Percentiles rank a stretch among this genome's conserved stretches.
Evolutionary conservation across 2,329 filamentous ascomycete genomes (phyloP).

Genomic region (Alternaria metachromatica): DNA sequence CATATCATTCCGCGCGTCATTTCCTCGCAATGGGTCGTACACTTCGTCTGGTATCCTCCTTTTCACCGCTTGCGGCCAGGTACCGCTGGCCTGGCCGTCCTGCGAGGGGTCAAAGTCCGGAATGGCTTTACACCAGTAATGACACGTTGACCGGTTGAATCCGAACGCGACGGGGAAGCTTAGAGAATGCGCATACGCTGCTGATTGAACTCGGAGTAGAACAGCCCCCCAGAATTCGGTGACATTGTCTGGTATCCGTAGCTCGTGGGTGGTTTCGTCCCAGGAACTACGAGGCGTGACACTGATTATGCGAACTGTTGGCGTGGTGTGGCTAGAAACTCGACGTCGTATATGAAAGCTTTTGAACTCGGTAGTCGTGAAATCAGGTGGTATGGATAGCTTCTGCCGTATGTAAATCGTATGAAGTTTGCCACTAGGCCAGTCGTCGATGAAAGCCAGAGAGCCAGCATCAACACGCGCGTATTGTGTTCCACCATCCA

Average conservation of each 20-base stretch:
- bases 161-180: conserved; percentile 30
- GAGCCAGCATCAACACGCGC: conserved; percentile 53
- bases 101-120: conserved; percentile 15
- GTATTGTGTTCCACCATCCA: conserved; percentile 44
- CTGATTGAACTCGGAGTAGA: conserved; percentile 24
- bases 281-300: conserved; percentile 23
- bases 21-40: conserved; percentile 18
- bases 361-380: conserved; percentile 26
- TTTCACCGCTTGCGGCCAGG: conserved; percentile 23
- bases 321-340: conserved; percentile 18
- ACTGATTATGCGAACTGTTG: conserved; percentile 25
- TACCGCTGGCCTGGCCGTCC: conserved; percentile 1
- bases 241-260: conserved; percentile 18
- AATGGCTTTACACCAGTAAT: conserved; percentile 35
- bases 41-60: conserved; percentile 21
- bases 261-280: conserved; percentile 22
- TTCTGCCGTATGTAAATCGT: conserved; percentile 35
- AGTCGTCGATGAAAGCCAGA: conserved; percentile 57
- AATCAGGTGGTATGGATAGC: conserved; percentile 28
- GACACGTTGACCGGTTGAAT: conserved; percentile 24
- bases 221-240: conserved; percentile 22
- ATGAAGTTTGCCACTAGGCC: conserved; percentile 31
- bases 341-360: conserved; percentile 29
- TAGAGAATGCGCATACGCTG: conserved; percentile 21
- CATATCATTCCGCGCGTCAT: conserved; percentile 28